phyloP scores from a whole-genome alignment of 495 filamentous ascomycete genomes.

The Penicillium chermesinum region DNA sequence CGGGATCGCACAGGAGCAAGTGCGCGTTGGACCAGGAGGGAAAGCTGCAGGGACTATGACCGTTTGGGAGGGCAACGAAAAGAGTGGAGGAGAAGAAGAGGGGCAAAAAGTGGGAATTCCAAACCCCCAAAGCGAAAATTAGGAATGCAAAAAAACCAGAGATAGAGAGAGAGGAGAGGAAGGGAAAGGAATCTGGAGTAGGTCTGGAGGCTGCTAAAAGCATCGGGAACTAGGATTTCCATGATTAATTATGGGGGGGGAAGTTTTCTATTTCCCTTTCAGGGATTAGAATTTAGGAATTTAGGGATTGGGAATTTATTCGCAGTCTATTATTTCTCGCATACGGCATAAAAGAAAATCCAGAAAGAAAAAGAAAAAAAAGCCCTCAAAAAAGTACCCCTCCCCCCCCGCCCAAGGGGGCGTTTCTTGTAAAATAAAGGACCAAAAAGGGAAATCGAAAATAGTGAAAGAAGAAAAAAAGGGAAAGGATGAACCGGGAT shows the following conservation, averaged over 20 bases:
- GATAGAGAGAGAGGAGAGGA: neutral
- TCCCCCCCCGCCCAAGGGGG: neutral
- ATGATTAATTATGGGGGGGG: too few relatives aligned
- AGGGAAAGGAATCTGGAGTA: neutral
- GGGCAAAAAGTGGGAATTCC: neutral
- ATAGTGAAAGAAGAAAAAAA: conserved; percentile 13
- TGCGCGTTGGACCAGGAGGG: conserved; percentile 25
- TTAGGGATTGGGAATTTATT: too few relatives aligned
- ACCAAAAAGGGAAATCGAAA: too few relatives aligned
- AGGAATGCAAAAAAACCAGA: conserved; percentile 1
- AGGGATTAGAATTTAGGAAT: too few relatives aligned
- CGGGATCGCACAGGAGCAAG: conserved; percentile 34
- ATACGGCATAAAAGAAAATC: neutral
- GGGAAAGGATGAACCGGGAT: conserved; percentile 12
- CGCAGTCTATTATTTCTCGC: neutral
- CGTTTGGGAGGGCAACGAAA: conserved; percentile 9
- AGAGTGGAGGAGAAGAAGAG: conserved; percentile 5
- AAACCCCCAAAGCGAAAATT: neutral
- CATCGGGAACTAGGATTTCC: neutral
- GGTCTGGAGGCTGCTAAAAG: neutral
- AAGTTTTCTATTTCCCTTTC: too few relatives aligned
- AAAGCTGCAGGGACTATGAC: conserved; percentile 38
- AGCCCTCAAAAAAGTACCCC: neutral
- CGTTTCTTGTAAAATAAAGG: too few relatives aligned
- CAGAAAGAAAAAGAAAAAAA: neutral